Base-by-base conservation (phyloP, 257 asterid genomes). In the Solanum chmielewskii region DNA sequence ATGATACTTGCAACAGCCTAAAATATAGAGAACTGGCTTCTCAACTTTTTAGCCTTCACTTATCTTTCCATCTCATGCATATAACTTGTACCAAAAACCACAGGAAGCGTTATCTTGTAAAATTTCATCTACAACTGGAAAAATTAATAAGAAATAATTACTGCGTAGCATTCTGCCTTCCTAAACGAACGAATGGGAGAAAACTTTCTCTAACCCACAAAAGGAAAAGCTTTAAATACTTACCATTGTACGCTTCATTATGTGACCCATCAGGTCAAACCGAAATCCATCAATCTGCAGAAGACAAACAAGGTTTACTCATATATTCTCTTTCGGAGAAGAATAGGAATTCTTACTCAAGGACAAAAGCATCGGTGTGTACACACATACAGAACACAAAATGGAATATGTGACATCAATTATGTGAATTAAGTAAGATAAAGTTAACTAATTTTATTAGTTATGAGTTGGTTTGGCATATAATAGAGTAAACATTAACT, bases 201-300 rank as follows among this genome's bases (percentile, higher is more conserved):
- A 7, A 81, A 52, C 10, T 16, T 45, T 33, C 85, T 31, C 39
- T 5, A n/a, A 18, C 16, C 21, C 41, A 71, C 42, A 70, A 80
- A 80, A 45, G 20, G 13, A 49, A 6, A 31, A 29, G 7, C 44
- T 81, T 49, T 49, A 18, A 80, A 31, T 81, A 31, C 93, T 66
- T 92, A 97, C 99, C 99, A 95, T 95, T 71, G 98, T 92, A 66
- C 88, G 92, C 88, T 97, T 95, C 99, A 97, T 97, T 83, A 97
- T 89, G 89, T 97, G 98, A 25, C 99, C 99, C 99, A 97, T 97
- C 83, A 97, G 95, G 91, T 97, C 99, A 91, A 97, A 97, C 49
- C 99, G 98, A 86, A 95, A 97, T 76, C 99, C 99, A 89, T 95
- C 99, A 91, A 97, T 98, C 99, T 97, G 98, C 90, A 90, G 89